Conservation (phyloP, 176 grass and related monocot species). For the maize (Zea mays) region Zm-B73-REFERENCE-NAM-5.0 NC_050100.1:216599001-216599500, state of each 20-base stretch:
- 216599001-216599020: not conserved
- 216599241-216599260: not conserved
- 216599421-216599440: not conserved
- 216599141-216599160: slow-evolving; percentile 42
- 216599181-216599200: not conserved
- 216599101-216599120: slow-evolving; percentile 7
- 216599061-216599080: not conserved
- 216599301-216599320: too few species aligned
- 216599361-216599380: too few species aligned
- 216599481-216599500: not conserved
- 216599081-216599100: not conserved
- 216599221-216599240: too few species aligned
- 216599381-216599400: too few species aligned
- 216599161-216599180: not conserved
- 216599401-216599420: not conserved
- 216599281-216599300: too few species aligned
- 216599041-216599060: not conserved
- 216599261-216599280: too few species aligned
- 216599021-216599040: not conserved
- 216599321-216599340: too few species aligned
- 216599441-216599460: not conserved
- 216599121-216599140: not conserved
- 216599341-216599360: too few species aligned
- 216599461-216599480: too few species aligned
- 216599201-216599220: too few species aligned